phyloP scores from a whole-genome alignment of 164 flowering plant genomes.

The Houttuynia cordata region DNA sequence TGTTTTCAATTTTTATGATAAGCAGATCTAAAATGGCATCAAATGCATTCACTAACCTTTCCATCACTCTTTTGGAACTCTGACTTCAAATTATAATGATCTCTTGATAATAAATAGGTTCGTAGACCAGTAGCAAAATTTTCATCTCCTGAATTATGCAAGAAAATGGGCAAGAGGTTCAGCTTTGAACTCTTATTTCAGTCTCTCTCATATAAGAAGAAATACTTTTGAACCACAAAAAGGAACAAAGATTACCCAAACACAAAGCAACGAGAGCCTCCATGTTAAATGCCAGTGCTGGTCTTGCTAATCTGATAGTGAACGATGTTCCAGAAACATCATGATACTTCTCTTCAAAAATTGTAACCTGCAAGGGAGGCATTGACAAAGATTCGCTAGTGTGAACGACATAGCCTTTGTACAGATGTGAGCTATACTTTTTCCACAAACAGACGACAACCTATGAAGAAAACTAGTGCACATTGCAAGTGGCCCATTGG shows the following conservation, averaged over 20 bases:
- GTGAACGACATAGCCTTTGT: background rate
- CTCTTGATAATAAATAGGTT: slow-evolving; percentile 51
- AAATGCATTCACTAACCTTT: slow-evolving; percentile 30
- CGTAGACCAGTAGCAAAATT: slow-evolving; percentile 34
- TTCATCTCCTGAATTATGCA: slow-evolving; percentile 28
- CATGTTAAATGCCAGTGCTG: slow-evolving; percentile 35
- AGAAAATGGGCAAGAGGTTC: slow-evolving; percentile 2
- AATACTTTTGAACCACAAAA: background rate
- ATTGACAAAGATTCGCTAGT: no score
- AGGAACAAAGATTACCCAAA: slow-evolving; percentile 27
- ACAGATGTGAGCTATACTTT: background rate
- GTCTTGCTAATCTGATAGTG: slow-evolving; percentile 44
- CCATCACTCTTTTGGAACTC: slow-evolving; percentile 59
- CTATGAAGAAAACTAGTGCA: background rate
- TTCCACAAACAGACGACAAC: background rate
- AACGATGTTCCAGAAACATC: slow-evolving; percentile 49
- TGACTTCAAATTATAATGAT: slow-evolving; percentile 44
- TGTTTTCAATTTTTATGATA: no score
- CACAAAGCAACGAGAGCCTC: slow-evolving; percentile 40
- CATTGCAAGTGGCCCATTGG: background rate
- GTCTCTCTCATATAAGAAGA: no score
- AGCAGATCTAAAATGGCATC: background rate
- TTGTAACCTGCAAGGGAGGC: slow-evolving; percentile 33
- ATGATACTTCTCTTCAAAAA: slow-evolving; percentile 56
- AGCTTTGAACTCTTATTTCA: background rate